Base-by-base conservation (phyloP, 805 yeast species). In the Clavispora santaluciae region DNA sequence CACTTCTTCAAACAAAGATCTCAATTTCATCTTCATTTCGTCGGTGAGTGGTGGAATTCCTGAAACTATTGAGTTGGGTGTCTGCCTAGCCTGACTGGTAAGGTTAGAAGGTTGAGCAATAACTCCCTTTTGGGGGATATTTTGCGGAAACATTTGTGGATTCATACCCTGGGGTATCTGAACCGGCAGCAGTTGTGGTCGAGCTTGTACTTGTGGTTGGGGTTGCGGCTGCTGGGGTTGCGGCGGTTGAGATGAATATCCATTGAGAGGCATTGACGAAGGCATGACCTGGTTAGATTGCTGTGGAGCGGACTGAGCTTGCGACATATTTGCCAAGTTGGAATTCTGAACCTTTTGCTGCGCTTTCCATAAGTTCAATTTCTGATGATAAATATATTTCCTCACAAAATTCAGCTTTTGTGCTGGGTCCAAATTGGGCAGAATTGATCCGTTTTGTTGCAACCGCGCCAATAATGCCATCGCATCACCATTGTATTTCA, bases 1-100 rank as follows among this genome's bases (percentile, higher is more conserved):
- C 1, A 84, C 89, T 45, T 85, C 95, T 24, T 78, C 83, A 42
- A 81, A 72, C 33, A 89, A 73, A 42, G 73, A 73, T 44, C 80
- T 75, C 46, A 88, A 71, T 43, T 70, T 76, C 46, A 70, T 62
- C 69, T 78, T 78, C 69, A 76, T 86, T 46, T 77, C 87, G 30
- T 75, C 85, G 16, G 83, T 66, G 39, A 68, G 53, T 9, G 63
- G 63, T 5, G 73, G 73, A 34, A 66, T 46, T 21, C 56, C 44
- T 20, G 46, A 34, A 2, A 38, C 34, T 33, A 35, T 17, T 12
- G 48, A 35, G 7, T 35, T 37, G 24, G 45, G 52, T 21, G 43
- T 16, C 36, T 33, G 30, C 35, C 38, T 35, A 40, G 23, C 23
- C 20, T 23, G 38, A 8, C 21, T 16, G 31, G 18, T 24, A 5